Conservation (phyloP, 1,284 basidiomycete genomes). For the Marasmius sp. region DNA sequence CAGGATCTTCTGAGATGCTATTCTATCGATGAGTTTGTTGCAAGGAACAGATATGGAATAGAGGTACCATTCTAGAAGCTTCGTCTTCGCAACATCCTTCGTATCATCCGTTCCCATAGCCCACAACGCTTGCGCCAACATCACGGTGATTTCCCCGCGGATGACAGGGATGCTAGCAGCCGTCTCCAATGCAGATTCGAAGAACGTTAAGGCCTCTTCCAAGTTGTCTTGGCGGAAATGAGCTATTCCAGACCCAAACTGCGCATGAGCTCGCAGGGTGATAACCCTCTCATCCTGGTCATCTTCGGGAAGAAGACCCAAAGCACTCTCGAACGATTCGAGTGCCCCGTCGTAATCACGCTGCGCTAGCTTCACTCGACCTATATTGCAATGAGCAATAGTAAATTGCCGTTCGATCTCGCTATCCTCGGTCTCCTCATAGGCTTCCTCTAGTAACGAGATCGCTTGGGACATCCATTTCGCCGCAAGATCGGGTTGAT, state of each 20-base stretch:
- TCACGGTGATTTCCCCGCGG: conserved; percentile 70
- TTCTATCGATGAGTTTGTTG: conserved; percentile 6
- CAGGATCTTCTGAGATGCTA: conserved; percentile 68
- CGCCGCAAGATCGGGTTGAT: conserved; percentile 65
- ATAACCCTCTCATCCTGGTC: conserved; percentile 32
- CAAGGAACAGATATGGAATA: neutral
- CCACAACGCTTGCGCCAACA: conserved; percentile 84
- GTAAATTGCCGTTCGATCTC: conserved; percentile 78
- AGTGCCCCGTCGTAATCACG: conserved; percentile 62
- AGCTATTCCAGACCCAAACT: conserved; percentile 72
- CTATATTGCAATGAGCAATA: conserved; percentile 83
- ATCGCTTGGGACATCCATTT: conserved; percentile 68
- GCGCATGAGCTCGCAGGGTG: conserved; percentile 61
- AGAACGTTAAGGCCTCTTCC: conserved; percentile 60
- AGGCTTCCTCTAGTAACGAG: conserved; percentile 77
- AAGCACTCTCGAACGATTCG: conserved; percentile 71
- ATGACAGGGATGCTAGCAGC: conserved; percentile 48
- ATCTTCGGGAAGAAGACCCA: conserved; percentile 67
- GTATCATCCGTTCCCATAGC: conserved; percentile 74
- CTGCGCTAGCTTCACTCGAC: conserved; percentile 68
- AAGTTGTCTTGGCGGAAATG: conserved; percentile 66
- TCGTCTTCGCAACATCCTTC: conserved; percentile 75
- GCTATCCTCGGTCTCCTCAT: conserved; percentile 84
- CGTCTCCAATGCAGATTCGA: conserved; percentile 67
- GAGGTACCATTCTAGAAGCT: conserved; percentile 80